These are phyloP conservation scores for Nepenthes gracilis DNA, from an alignment of 148 eudicot species.

Conservation along the genomic window DNA sequence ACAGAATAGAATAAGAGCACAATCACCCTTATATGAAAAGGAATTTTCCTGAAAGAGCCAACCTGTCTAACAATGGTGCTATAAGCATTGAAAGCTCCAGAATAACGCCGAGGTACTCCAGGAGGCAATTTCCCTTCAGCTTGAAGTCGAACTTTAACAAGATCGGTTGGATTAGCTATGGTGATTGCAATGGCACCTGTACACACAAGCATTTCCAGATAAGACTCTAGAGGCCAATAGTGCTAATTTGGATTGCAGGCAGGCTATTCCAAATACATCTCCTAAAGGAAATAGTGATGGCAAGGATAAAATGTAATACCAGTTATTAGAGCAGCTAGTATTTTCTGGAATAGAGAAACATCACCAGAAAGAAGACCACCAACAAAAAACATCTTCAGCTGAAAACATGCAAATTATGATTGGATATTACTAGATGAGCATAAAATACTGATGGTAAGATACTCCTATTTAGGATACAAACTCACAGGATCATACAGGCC, in stretches of 20 bases:
- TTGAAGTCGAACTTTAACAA: slow-evolving; percentile 68
- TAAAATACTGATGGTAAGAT: slow-evolving; percentile 3
- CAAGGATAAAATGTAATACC: slow-evolving; percentile 26
- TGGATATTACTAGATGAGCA: slow-evolving; percentile 1
- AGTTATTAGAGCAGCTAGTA: slow-evolving; percentile 59
- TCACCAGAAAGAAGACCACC: slow-evolving; percentile 37
- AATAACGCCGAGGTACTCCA: slow-evolving; percentile 53
- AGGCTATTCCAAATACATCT: not conserved
- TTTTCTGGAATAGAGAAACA: slow-evolving; percentile 44
- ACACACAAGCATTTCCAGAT: slow-evolving; percentile 5
- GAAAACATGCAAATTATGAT: slow-evolving; percentile 8
- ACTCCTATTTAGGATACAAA: slow-evolving; percentile 3
- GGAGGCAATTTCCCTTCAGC: slow-evolving; percentile 54
- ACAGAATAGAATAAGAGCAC: not conserved
- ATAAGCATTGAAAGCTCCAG: slow-evolving; percentile 59
- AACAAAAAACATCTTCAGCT: slow-evolving; percentile 58
- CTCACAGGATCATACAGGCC: slow-evolving; percentile 64
- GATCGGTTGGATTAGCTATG: slow-evolving; percentile 67
- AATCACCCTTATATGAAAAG: not conserved
- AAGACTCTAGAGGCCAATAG: not conserved
- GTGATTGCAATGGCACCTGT: slow-evolving; percentile 59
- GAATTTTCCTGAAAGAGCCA: not conserved
- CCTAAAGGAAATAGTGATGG: not conserved
- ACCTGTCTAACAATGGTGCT: slow-evolving; percentile 48
- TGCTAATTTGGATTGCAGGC: no score